These are phyloP conservation scores for Pseudopithomyces maydicus DNA, from an alignment of 2,329 filamentous ascomycete species.

Conservation along the genomic window DNA sequence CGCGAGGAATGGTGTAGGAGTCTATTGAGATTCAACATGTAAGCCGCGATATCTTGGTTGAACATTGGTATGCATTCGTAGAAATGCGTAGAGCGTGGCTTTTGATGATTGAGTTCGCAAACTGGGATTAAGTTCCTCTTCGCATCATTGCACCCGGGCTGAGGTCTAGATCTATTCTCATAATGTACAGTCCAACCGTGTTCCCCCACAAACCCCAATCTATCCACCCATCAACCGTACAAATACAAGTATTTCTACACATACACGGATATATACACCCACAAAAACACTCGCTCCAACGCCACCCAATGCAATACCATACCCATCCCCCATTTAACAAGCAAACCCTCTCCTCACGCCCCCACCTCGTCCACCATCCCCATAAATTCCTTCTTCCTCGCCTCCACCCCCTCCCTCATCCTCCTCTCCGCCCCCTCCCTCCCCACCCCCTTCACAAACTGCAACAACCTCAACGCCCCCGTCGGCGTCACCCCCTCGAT, in stretches of 20 bases:
- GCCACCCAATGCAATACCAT: conserved; percentile 15
- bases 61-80: no score
- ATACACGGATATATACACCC: not conserved
- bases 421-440: conserved; percentile 35
- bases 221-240: not conserved
- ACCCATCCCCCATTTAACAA: not conserved
- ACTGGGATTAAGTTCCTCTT: no score
- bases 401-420: conserved; percentile 36
- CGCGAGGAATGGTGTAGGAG: no score
- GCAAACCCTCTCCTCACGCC: conserved; percentile 4
- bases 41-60: no score
- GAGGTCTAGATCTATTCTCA: no score
- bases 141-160: no score
- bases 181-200: no score
- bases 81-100: no score
- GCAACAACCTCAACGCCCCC: conserved; percentile 62
- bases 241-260: not conserved
- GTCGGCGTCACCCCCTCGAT: conserved; percentile 75
- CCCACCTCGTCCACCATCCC: conserved; percentile 10
- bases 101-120: no score
- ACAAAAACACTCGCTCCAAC: not conserved
- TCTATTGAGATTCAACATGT: no score
- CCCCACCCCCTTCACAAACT: conserved; percentile 60
- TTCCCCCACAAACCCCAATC: no score
- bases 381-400: conserved; percentile 35